Percentiles rank a stretch among this genome's conserved stretches.
Conservation (phyloP, 163 green algal genomes). For the Chlamydomonas reinhardtii region DNA sequence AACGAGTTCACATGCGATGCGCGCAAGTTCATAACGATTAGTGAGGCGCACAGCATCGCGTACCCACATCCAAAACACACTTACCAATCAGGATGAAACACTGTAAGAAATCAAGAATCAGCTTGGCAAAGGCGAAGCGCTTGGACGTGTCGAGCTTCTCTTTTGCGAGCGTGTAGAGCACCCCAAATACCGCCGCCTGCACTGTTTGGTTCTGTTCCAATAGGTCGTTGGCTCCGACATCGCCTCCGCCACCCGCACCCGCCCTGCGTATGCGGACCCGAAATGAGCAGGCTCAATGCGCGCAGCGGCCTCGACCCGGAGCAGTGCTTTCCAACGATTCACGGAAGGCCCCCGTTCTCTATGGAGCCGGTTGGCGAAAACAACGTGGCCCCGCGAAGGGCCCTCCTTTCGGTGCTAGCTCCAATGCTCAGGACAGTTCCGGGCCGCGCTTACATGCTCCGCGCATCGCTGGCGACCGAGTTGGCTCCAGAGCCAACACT, state of each 20-base stretch:
- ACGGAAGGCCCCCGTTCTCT: too few relatives aligned
- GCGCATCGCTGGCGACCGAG: constrained; percentile 30
- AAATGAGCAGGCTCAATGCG: too few relatives aligned
- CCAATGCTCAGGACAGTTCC: not conserved
- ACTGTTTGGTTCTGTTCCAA: constrained; percentile 50
- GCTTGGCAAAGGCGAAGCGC: constrained; percentile 38
- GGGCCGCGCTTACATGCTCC: constrained; percentile 17
- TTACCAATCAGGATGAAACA: constrained; percentile 49
- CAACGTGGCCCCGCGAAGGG: not conserved
- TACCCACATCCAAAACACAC: constrained; percentile 6
- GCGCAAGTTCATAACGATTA: too few relatives aligned
- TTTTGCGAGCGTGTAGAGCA: constrained; percentile 52
- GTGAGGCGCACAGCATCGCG: too few relatives aligned
- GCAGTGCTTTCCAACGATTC: not conserved
- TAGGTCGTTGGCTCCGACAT: constrained; percentile 42
- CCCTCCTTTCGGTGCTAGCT: not conserved
- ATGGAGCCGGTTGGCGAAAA: not conserved
- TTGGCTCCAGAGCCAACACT: constrained; percentile 43
- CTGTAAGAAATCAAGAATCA: constrained; percentile 57
- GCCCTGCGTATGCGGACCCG: not conserved
- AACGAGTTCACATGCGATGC: too few relatives aligned
- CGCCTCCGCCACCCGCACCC: constrained; percentile 1
- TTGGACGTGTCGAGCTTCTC: constrained; percentile 55
- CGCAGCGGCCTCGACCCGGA: too few relatives aligned
- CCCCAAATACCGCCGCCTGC: constrained; percentile 44